Evolutionary conservation across 1,284 basidiomycete species (phyloP).

Genomic region (Ceratobasidium sp.): DNA sequence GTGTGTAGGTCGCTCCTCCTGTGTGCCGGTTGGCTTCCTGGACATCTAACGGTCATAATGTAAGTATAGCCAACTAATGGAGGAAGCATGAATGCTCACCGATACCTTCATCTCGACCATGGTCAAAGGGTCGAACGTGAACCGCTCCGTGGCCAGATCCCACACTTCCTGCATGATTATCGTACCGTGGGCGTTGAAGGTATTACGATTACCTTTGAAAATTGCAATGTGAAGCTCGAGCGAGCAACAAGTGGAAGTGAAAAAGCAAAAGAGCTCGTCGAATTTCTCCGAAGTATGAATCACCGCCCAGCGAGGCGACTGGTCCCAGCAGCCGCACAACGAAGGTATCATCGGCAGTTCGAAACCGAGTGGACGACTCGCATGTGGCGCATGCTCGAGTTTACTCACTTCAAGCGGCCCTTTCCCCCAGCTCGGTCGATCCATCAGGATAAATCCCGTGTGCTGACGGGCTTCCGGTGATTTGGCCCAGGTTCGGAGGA

Average conservation of each 20-base stretch:
- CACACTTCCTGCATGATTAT: slow-evolving; percentile 19
- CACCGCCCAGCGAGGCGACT: neutral
- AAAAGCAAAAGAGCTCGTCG: neutral
- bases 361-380: neutral
- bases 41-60: neutral
- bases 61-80: neutral
- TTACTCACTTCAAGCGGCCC: neutral
- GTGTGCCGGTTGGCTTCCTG: neutral
- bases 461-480: neutral
- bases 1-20: neutral
- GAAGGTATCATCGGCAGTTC: slow-evolving; percentile 1
- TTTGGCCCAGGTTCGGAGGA: slow-evolving; percentile 26
- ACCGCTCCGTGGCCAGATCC: neutral
- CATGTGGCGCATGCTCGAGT: slow-evolving; percentile 1
- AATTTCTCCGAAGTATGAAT: neutral
- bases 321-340: slow-evolving; percentile 30
- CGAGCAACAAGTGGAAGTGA: neutral
- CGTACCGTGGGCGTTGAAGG: slow-evolving; percentile 1
- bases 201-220: neutral
- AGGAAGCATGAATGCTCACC: neutral
- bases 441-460: slow-evolving; percentile 23
- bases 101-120: slow-evolving; percentile 8
- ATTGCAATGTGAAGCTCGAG: slow-evolving; percentile 21
- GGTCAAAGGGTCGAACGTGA: neutral
- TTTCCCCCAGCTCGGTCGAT: neutral